A percentile compares a stretch with the other conserved stretches of the same genome.
Conservation (phyloP, 208 protist species). For the Wallacemonas collosoma region DNA sequence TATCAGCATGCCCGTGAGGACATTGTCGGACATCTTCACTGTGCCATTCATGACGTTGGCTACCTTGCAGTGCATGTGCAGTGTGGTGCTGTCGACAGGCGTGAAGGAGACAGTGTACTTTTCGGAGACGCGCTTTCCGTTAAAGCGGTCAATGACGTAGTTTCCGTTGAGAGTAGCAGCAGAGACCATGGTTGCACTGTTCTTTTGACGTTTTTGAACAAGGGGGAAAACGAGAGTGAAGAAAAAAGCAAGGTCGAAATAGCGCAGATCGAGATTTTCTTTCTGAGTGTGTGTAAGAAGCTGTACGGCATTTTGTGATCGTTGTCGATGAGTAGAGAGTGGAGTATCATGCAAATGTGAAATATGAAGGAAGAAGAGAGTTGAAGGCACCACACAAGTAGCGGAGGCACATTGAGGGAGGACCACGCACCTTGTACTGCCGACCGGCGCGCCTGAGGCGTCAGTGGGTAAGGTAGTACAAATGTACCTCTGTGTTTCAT, state of each 20-base stretch:
- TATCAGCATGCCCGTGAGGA: conserved; percentile 27
- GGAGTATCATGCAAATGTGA: too few relatives aligned
- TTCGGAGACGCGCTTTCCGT: conserved; percentile 12
- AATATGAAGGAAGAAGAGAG: too few relatives aligned
- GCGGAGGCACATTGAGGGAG: too few relatives aligned
- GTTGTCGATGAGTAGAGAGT: too few relatives aligned
- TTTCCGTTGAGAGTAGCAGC: background rate
- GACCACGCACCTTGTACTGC: background rate
- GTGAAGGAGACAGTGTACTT: conserved; percentile 18
- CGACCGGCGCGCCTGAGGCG: background rate
- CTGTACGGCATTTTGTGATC: background rate
- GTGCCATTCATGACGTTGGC: conserved; percentile 28
- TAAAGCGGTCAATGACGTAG: conserved; percentile 16
- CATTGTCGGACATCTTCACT: conserved; percentile 18
- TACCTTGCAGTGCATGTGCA: conserved; percentile 11
- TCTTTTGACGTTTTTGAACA: background rate
- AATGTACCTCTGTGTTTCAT: too few relatives aligned
- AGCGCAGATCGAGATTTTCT: too few relatives aligned
- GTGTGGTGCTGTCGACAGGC: background rate
- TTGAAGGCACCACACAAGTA: too few relatives aligned
- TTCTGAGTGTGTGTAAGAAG: background rate
- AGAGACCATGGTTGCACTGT: background rate
- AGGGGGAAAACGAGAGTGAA: background rate
- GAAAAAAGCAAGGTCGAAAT: conserved; percentile 2
- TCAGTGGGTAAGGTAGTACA: too few relatives aligned